Base-by-base conservation (phyloP, 2,329 filamentous ascomycete species). In the Epicoccum sorghinum region DNA sequence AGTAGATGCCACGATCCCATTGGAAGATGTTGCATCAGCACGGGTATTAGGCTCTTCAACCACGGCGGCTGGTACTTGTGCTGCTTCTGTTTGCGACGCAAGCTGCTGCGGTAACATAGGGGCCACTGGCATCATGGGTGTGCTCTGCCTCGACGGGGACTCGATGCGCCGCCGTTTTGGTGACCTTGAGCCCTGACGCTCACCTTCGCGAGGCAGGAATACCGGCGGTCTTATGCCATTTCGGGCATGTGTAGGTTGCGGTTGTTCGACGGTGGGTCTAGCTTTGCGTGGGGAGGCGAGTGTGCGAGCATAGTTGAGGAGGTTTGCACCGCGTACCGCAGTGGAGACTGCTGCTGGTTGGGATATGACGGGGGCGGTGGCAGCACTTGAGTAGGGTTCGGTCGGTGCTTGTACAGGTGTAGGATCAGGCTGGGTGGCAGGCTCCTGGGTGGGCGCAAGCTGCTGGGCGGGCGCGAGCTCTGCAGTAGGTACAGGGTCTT, bases 371-470 rank as follows among this genome's bases (percentile, higher is more conserved):
- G 25, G 2, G 48, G 39, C 13, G 32, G 37, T 36, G 27, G 46
- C 33, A 43, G 47, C 29, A 50, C 22, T 25, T 24, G 12, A 30
- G 30, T 37, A 30, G 24, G 25, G 27, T 6, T 29, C 27, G 27
- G 9, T 9, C 5, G 18, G n/a, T 13, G 37, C 29, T 4, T 47
- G 35, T 8, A 18, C 48, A 18, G 42, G 30, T 4, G 36, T 12
- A 23, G 22, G 23, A 30, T 24, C 27, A 29, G 27, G 6, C 13
- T 33, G 10, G 24, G n/a, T 29, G 18, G 48, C 14, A 4, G 57
- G 43, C 7, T 65, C 65, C 43, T 71, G 70, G 10, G 67, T 68
- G 33, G 67, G 48, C 14, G 48, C 52, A 13, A 65, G 66, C 22
- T 68, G n/a, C n/a, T 67, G 39, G 68, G 66, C 10, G 67, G 47